Evolutionary conservation across 768 basidiomycete species (phyloP).

Genomic region (Russula sp.): DNA sequence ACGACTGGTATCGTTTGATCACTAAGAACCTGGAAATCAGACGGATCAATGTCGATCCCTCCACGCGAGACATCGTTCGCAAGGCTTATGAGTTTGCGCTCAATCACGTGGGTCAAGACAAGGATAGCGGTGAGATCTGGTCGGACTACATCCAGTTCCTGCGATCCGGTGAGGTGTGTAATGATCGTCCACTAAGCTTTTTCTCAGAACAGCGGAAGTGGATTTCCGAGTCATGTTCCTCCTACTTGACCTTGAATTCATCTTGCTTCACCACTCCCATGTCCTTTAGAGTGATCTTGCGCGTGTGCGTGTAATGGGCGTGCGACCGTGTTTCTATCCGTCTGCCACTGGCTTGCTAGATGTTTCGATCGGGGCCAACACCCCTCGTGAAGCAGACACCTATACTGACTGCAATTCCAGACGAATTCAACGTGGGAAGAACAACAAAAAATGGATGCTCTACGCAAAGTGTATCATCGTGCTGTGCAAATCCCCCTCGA

Average conservation of each 20-base stretch:
- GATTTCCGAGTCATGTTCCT: conserved; percentile 20
- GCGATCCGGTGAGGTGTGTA: conserved; percentile 65
- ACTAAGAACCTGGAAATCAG: conserved; percentile 34
- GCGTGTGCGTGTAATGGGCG: conserved; percentile 21
- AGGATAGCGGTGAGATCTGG: conserved; percentile 91
- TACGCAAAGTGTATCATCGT: conserved; percentile 88
- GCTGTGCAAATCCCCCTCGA: conserved; percentile 93
- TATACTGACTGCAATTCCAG: conserved; percentile 30
- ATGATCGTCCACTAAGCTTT: conserved; percentile 15
- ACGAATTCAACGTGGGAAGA: conserved; percentile 88
- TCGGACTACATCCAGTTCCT: conserved; percentile 90
- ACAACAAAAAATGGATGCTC: conserved; percentile 89
- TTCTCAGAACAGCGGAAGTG: conserved; percentile 6
- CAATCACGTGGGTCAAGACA: conserved; percentile 84
- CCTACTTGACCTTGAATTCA: conserved; percentile 22
- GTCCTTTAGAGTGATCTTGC: conserved; percentile 20
- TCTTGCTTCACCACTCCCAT: conserved; percentile 11
- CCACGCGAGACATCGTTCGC: conserved; percentile 68
- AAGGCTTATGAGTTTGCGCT: conserved; percentile 94
- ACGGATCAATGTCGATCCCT: conserved; percentile 60
- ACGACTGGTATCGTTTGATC: conserved; percentile 12
- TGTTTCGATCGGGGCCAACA: conserved; percentile 10
- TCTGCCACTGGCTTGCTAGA: conserved; percentile 14
- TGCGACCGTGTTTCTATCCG: conserved; percentile 10
- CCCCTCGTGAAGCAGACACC: conserved; percentile 6